These are phyloP conservation scores for Exserohilum rostratum DNA, from an alignment of 2,329 filamentous ascomycete genomes.

Conservation along the genomic window DNA sequence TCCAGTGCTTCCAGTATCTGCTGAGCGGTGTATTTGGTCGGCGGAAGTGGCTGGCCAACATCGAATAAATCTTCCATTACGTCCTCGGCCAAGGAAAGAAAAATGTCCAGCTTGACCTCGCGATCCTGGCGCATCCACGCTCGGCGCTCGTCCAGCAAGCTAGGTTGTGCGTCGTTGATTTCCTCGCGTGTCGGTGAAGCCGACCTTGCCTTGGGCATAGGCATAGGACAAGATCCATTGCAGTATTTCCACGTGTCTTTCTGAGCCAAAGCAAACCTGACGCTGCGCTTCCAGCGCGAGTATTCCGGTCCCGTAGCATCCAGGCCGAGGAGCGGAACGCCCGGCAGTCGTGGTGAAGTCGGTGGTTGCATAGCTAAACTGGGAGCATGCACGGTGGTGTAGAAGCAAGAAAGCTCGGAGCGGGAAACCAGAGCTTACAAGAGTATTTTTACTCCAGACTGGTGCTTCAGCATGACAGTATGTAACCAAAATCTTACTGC, in stretches of 20 bases:
- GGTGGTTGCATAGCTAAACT: conserved; percentile 18
- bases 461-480: background rate
- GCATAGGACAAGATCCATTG: conserved; percentile 40
- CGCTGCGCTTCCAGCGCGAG: conserved; percentile 39
- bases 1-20: conserved; percentile 44
- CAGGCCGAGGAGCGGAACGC: conserved; percentile 32
- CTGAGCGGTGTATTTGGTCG: conserved; percentile 37
- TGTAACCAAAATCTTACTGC: background rate
- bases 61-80: conserved; percentile 47
- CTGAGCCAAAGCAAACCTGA: conserved; percentile 38
- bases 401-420: background rate
- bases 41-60: conserved; percentile 43
- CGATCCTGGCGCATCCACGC: conserved; percentile 45
- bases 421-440: background rate
- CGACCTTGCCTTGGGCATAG: conserved; percentile 40
- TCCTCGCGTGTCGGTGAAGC: conserved; percentile 24
- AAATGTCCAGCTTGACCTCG: conserved; percentile 46
- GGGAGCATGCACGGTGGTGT: background rate
- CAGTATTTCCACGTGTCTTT: conserved; percentile 45
- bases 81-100: conserved; percentile 45
- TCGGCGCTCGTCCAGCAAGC: conserved; percentile 42
- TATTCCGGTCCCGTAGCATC: conserved; percentile 41
- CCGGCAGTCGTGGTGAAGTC: conserved; percentile 39
- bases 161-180: conserved; percentile 33
- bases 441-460: no score